Percentiles rank a stretch among this genome's conserved stretches.
Evolutionary conservation across 2,329 filamentous ascomycete species (phyloP).

Genomic region (Neophaeococcomyces aloes): DNA sequence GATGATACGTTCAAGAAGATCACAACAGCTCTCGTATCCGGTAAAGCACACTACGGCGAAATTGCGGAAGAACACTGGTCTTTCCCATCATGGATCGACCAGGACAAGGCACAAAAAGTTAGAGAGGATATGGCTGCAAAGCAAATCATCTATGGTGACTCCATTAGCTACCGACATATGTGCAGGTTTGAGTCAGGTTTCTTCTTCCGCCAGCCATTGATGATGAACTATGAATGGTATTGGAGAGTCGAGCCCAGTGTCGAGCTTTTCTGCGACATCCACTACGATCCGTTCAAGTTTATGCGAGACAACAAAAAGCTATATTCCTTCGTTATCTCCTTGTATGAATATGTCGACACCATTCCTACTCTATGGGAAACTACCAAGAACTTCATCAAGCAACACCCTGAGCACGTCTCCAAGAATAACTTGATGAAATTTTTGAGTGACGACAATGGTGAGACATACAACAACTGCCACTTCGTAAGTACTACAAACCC

Average conservation of each 20-base stretch:
- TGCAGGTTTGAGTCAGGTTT: slow-evolving; percentile 98
- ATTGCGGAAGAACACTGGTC: slow-evolving; percentile 94
- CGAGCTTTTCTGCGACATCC: slow-evolving; percentile 89
- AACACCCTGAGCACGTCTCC: slow-evolving; percentile 77
- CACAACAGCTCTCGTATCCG: slow-evolving; percentile 80
- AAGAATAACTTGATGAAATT: slow-evolving; percentile 81
- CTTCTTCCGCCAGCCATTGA: slow-evolving; percentile 90
- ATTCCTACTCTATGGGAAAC: slow-evolving; percentile 95
- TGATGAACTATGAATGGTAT: slow-evolving; percentile 98
- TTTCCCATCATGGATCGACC: slow-evolving; percentile 89
- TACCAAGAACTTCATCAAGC: slow-evolving; percentile 84
- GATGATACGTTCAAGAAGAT: slow-evolving; percentile 88
- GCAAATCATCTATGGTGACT: slow-evolving; percentile 98
- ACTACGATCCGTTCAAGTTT: slow-evolving; percentile 91
- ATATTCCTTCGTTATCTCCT: slow-evolving; percentile 89
- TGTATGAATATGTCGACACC: slow-evolving; percentile 94
- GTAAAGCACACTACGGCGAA: slow-evolving; percentile 79
- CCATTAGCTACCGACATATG: slow-evolving; percentile 96
- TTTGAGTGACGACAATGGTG: slow-evolving; percentile 80
- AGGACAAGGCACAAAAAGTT: slow-evolving; percentile 80
- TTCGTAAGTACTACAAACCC: slow-evolving; percentile 53
- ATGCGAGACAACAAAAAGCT: slow-evolving; percentile 97
- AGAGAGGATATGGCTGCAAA: slow-evolving; percentile 86
- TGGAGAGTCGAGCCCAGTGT: slow-evolving; percentile 98
- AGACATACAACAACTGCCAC: slow-evolving; percentile 94